Percentiles rank a stretch among this genome's conserved stretches.
These are phyloP conservation scores for Mesembryanthemum crystallinum DNA, from an alignment of 148 eudicot genomes.

Conservation along the genomic window DNA sequence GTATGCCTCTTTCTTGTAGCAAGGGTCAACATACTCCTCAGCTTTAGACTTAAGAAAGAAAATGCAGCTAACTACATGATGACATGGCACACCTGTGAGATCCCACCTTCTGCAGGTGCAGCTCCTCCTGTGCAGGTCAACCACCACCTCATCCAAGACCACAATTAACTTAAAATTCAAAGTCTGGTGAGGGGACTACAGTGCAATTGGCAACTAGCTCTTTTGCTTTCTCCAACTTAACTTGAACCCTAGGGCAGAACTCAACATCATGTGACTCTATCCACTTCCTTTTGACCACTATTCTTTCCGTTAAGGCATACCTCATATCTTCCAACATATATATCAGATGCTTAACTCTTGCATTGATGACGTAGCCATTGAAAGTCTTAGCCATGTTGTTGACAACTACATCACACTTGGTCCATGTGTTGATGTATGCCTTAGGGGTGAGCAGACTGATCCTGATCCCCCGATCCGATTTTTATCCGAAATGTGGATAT, in stretches of 20 bases:
- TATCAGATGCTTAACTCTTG: not conserved
- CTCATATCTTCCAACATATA: conserved; percentile 1
- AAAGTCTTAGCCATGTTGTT: conserved; percentile 2
- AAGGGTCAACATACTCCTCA: not conserved
- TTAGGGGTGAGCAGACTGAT: too few relatives aligned
- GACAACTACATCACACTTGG: not conserved
- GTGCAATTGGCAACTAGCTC: not conserved
- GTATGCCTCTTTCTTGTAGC: not conserved
- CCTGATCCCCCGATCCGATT: too few relatives aligned
- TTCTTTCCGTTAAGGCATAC: not conserved
- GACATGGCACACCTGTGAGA: not conserved
- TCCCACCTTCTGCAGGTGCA: conserved; percentile 1
- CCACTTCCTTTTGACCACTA: not conserved
- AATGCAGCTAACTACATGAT: not conserved
- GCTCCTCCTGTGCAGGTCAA: not conserved
- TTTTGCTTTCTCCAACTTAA: not conserved
- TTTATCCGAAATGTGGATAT: too few relatives aligned
- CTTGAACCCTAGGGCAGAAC: not conserved
- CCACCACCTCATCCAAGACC: not conserved
- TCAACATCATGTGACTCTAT: not conserved
- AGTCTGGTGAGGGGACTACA: not conserved
- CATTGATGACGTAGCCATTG: conserved; percentile 1
- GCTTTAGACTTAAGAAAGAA: not conserved
- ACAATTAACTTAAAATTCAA: not conserved
- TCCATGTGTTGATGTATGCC: not conserved